Percentiles rank a stretch among this genome's conserved stretches.
phyloP scores from a whole-genome alignment of 1,284 basidiomycete genomes.

The Ustilago shanxiensis region DNA sequence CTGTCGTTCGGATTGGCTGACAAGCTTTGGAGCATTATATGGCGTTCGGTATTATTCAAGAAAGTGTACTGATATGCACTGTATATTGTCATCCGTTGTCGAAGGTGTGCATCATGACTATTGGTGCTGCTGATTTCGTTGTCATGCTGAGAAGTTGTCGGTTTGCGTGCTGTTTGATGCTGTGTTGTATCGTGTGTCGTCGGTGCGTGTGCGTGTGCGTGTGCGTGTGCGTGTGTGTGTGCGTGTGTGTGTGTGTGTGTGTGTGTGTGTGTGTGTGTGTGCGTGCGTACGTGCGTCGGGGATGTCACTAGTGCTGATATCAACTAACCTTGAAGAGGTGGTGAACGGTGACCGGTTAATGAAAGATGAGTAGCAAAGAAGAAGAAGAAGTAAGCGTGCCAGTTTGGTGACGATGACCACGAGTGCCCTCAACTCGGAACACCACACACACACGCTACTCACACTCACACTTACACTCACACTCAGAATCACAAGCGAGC shows the following conservation, averaged over 20 bases:
- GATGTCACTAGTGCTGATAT: conserved; percentile 5
- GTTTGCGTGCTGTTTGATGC: background rate
- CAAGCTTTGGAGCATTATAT: background rate
- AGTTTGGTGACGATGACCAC: conserved; percentile 23
- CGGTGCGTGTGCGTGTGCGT: too few species aligned
- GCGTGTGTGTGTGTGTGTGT: too few species aligned
- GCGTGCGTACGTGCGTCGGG: too few species aligned
- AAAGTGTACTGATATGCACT: background rate
- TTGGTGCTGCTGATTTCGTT: background rate
- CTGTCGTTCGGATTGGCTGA: conserved; percentile 2
- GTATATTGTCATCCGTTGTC: conserved; percentile 24
- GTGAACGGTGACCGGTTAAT: conserved; percentile 45
- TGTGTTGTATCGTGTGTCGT: conserved; percentile 13
- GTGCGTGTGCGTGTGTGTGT: too few species aligned
- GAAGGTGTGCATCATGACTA: background rate
- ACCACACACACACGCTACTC: too few species aligned
- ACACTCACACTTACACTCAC: background rate
- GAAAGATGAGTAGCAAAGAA: conserved; percentile 40
- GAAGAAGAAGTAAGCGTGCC: background rate
- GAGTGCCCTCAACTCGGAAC: background rate
- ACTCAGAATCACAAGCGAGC: background rate
- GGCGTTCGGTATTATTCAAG: conserved; percentile 2
- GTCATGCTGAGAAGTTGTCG: background rate
- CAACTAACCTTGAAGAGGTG: conserved; percentile 56
- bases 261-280: too few species aligned